Conservation (phyloP, 2,329 filamentous ascomycete species). For the Trichoderma harzianum region DNA sequence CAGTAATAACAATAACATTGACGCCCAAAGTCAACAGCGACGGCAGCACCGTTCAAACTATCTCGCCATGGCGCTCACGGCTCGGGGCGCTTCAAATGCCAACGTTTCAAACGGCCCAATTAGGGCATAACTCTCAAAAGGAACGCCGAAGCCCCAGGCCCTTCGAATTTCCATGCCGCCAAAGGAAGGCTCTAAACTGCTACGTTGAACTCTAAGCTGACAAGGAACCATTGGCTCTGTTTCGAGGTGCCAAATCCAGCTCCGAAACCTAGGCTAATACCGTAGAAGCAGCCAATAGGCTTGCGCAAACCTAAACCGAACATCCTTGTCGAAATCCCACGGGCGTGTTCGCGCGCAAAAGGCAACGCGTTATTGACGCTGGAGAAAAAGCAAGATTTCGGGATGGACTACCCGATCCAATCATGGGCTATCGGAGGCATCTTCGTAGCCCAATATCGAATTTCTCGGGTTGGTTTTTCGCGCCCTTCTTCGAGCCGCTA, state of each 20-base stretch:
- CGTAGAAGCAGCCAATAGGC: background rate
- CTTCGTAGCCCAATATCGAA: background rate
- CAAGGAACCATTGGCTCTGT: background rate
- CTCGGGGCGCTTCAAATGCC: background rate
- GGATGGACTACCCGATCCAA: conserved; percentile 11
- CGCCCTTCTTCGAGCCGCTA: background rate
- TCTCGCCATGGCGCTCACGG: conserved; percentile 7
- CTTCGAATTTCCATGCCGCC: background rate
- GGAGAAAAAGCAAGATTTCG: conserved; percentile 4
- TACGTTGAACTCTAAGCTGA: background rate
- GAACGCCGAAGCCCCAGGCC: background rate
- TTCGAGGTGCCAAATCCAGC: background rate
- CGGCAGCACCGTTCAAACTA: background rate
- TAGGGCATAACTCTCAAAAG: background rate
- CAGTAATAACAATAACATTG: background rate
- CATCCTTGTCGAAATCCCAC: background rate
- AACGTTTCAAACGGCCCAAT: background rate
- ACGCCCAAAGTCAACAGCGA: background rate
- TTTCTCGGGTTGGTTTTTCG: background rate
- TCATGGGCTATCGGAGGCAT: background rate
- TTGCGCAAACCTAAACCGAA: background rate
- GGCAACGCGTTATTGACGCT: conserved; percentile 2
- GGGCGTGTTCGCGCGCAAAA: background rate
- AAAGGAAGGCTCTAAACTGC: background rate
- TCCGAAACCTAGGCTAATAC: background rate